A percentile compares a stretch with the other conserved stretches of the same genome.
phyloP scores from a whole-genome alignment of 331 rosid genomes.

The Quercus phellos region DNA sequence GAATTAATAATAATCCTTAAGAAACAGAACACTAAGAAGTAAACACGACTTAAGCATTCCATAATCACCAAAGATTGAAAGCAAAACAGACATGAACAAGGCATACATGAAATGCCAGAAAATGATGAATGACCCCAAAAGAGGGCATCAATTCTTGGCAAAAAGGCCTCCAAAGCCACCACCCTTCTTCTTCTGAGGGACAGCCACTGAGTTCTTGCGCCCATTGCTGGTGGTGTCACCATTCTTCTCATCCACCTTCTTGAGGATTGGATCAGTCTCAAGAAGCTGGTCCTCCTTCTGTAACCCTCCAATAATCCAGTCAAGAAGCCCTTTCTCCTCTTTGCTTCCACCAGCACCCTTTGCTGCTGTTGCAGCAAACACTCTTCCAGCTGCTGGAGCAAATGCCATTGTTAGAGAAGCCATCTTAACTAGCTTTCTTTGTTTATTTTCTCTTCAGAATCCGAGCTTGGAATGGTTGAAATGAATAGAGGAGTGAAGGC shows the following conservation, averaged over 20 bases:
- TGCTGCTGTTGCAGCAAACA: slow-evolving; percentile 59
- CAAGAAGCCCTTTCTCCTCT: slow-evolving; percentile 65
- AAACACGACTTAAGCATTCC: slow-evolving; percentile 21
- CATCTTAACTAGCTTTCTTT: slow-evolving; percentile 30
- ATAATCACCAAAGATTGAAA: slow-evolving; percentile 29
- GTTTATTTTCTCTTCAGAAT: not conserved
- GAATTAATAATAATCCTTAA: slow-evolving; percentile 21
- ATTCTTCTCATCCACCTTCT: slow-evolving; percentile 76
- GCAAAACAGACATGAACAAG: slow-evolving; percentile 16
- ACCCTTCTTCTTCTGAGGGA: slow-evolving; percentile 77
- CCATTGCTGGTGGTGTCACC: slow-evolving; percentile 27
- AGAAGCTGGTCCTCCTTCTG: slow-evolving; percentile 70
- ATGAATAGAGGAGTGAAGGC: slow-evolving; percentile 13
- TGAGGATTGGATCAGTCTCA: slow-evolving; percentile 78
- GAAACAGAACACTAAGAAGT: slow-evolving; percentile 18
- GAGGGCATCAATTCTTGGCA: slow-evolving; percentile 45
- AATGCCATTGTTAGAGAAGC: slow-evolving; percentile 70
- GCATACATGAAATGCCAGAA: not conserved
- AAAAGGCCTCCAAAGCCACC: slow-evolving; percentile 85
- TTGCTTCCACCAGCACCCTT: slow-evolving; percentile 60
- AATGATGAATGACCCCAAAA: not conserved
- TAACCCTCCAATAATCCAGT: slow-evolving; percentile 76
- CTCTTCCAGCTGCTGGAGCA: slow-evolving; percentile 48
- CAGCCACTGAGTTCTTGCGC: slow-evolving; percentile 49
- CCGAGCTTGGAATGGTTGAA: not conserved